Percentiles rank a stretch among this genome's conserved stretches.
These are phyloP conservation scores for Dacryopinax spathularia DNA, from an alignment of 768 basidiomycete genomes.

Conservation along the genomic window DNA sequence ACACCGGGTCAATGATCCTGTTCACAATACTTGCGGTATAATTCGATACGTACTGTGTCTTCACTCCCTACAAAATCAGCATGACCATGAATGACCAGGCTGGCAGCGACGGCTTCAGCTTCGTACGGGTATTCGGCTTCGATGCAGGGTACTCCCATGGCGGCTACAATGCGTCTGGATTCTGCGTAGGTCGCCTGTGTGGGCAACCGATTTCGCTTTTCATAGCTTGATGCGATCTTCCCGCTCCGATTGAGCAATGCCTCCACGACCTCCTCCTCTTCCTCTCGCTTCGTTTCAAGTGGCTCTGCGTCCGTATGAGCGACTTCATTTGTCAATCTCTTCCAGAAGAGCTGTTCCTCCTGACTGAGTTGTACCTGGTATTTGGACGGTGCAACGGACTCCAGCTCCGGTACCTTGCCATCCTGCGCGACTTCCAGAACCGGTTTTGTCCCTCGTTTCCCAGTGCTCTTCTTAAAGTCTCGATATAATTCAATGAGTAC, in stretches of 20 bases:
- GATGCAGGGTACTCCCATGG: constrained; percentile 74
- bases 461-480: not conserved
- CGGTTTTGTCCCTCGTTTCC: not conserved
- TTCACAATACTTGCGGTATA: constrained; percentile 16
- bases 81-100: constrained; percentile 54
- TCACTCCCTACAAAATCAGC: constrained; percentile 87
- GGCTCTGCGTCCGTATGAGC: not conserved
- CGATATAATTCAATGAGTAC: not conserved
- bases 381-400: not conserved
- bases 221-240: not conserved
- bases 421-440: not conserved
- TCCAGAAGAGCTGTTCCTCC: constrained; percentile 1
- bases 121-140: constrained; percentile 56
- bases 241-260: not conserved
- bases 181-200: constrained; percentile 53
- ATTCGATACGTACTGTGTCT: constrained; percentile 48
- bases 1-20: constrained; percentile 6
- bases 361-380: not conserved
- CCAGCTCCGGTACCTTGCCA: not conserved
- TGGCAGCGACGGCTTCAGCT: constrained; percentile 73
- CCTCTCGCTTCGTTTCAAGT: not conserved
- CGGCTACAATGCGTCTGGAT: constrained; percentile 48
- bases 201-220: constrained; percentile 45
- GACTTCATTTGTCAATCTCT: not conserved
- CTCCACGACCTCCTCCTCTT: not conserved